Evolutionary conservation across 192 early-diverging fungal species (phyloP), one percentile per base, ranked within the genome.

Genomic region (Endogone sp.): DNA sequence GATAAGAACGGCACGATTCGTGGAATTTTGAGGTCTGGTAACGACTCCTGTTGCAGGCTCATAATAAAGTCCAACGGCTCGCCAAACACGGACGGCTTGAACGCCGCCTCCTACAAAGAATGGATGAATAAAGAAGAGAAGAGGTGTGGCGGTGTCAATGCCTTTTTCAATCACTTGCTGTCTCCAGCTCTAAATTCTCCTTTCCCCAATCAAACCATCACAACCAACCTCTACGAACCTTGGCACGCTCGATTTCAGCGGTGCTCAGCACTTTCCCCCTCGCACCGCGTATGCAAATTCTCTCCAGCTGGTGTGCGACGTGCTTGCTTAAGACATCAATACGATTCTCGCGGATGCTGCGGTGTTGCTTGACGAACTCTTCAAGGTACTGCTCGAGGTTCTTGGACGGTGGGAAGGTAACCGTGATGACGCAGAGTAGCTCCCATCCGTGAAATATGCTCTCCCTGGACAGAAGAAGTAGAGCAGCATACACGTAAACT

Each of bases 381-480:
- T 89, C 86, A 27, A 98, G 81, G 62, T 97, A 96, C 9, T 89
- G 82, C 62, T 93, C 89, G 37, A 98, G 80, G 69, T 94, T 89
- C 70, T 93, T 93, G 55, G 96, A 92, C 3, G 95, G 94, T 0
- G 93, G 93, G 77, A 98, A 98, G 29, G 91, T 90, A 60, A 92
- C 86, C 21, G 91, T 84, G 27, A 97, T 71, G 55, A 94, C 91
- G 61, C 86, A 88, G 63, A 96, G 76, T 58, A 98, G 76, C 67
- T 89, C 78, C 96, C 96, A 98, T 23, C 95, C 96, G 65, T 90
- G 86, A 77, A 84, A 83, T 23, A 87, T 82, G 32, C 90, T 87
- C 56, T 89, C 88, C 29, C 80, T 82, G 59, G 9, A 66, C 29
- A 56, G 66, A 26, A 32, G 28, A 54, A 30, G 16, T 31, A 6